phyloP scores from a whole-genome alignment of 2,329 filamentous ascomycete species.

The Apiospora sp. region DNA sequence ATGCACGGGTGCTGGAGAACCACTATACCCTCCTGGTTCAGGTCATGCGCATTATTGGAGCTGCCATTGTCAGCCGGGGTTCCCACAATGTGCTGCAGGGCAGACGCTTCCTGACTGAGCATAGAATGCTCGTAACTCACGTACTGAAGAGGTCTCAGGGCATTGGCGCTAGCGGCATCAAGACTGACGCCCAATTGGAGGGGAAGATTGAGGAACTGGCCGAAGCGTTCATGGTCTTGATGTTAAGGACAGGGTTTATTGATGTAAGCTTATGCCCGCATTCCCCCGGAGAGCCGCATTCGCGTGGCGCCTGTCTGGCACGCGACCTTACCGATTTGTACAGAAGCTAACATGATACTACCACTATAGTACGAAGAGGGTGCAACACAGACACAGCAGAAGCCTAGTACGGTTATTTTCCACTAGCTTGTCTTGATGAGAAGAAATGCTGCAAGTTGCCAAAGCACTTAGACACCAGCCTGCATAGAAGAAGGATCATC shows the following conservation, averaged over 20 bases:
- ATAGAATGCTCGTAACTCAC: constrained; percentile 83
- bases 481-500: not conserved
- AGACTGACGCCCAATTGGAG: constrained; percentile 53
- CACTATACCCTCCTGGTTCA: constrained; percentile 87
- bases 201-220: constrained; percentile 78
- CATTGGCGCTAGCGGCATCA: constrained; percentile 64
- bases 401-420: constrained; percentile 14
- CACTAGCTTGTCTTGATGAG: not conserved
- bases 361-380: constrained; percentile 9
- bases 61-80: constrained; percentile 82
- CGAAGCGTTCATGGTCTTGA: constrained; percentile 84
- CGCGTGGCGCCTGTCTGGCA: not conserved
- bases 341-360: not conserved
- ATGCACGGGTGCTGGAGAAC: constrained; percentile 74
- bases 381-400: constrained; percentile 5
- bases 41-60: constrained; percentile 81
- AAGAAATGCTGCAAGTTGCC: not conserved
- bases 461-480: not conserved
- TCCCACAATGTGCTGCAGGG: constrained; percentile 84
- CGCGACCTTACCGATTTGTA: constrained; percentile 1
- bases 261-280: constrained; percentile 15
- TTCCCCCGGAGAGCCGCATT: constrained; percentile 15
- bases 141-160: constrained; percentile 90
- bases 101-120: constrained; percentile 80
- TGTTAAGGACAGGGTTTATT: constrained; percentile 78